Base-by-base conservation (phyloP, 768 basidiomycete genomes). In the Pleurotus pulmonarius region DNA sequence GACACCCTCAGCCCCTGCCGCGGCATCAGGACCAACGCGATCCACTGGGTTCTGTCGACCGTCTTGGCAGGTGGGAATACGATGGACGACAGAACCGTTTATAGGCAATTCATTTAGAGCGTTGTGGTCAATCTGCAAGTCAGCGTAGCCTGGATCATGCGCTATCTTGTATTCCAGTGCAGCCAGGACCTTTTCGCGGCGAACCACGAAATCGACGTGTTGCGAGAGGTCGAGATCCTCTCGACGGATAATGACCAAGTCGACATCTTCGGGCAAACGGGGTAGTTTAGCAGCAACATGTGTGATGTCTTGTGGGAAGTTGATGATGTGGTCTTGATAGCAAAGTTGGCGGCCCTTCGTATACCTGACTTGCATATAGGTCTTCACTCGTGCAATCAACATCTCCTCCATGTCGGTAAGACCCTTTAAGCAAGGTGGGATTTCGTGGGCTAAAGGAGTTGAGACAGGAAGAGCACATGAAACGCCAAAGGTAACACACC, bases 381-480 rank as follows among this genome's bases (percentile, higher is more conserved):
- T 43, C 41, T 58, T 38, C 46, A 55, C 52, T 16, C 24, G 55
- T 12, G 57, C 9, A 39, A 63, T 60, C 11, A 66, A 44, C 43
- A 64, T 59, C 13, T 63, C 60, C 41, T 63, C 57, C 58, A 64
- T 62, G 22, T 59, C 45, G 8, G 63, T 51, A 6, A 65, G 56
- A 16, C 37, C 37, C 18, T 43, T 40, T n/a, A 37, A 52, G 9
- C 44, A 55, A 1, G 7, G 0, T 6, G 26, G 26, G n/a, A 20
- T n/a, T 7, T 24, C 26, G 6, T 16, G 47, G n/a, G 47, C 47
- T 18, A 24, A 29, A 48, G 5, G 26, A 24, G 2, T 12, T 15
- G 47, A 25, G 47, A 25, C 20, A 20, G 3, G 20, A 3, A 20
- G 20, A 20, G 20, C 20, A 20, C 20, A 20, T 20, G 20, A 20